A percentile compares a stretch with the other conserved stretches of the same genome.
phyloP scores from a whole-genome alignment of 2,329 filamentous ascomycete species.

The Pseudomassariella vexata region DNA sequence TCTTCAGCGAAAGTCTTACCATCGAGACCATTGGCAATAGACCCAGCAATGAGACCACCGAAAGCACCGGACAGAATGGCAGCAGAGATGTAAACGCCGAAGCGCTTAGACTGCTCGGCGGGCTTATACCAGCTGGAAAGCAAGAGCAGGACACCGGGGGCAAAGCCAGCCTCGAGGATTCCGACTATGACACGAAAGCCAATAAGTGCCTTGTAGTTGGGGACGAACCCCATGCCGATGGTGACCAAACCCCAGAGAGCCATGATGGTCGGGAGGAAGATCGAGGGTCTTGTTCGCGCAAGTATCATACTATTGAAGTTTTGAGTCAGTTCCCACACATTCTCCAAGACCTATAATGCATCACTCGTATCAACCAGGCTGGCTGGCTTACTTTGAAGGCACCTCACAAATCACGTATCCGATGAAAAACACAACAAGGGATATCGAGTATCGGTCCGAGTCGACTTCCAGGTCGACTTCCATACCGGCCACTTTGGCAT shows the following conservation, averaged over 20 bases:
- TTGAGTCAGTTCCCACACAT: background rate
- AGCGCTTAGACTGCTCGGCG: conserved; percentile 24
- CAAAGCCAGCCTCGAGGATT: conserved; percentile 53
- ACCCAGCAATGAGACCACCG: conserved; percentile 55
- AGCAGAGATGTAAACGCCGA: conserved; percentile 65
- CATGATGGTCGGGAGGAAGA: conserved; percentile 65
- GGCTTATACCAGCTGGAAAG: conserved; percentile 61
- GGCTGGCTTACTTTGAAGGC: conserved; percentile 44
- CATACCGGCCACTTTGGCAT: conserved; percentile 50
- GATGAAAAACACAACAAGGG: conserved; percentile 60
- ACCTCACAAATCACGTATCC: conserved; percentile 62
- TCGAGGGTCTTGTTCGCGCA: conserved; percentile 54
- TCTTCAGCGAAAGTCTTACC: conserved; percentile 19
- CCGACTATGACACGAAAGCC: conserved; percentile 43
- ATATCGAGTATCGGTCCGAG: conserved; percentile 53
- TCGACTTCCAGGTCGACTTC: conserved; percentile 45
- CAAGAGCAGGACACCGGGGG: conserved; percentile 54
- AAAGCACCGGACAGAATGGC: conserved; percentile 65
- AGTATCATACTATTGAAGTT: conserved; percentile 41
- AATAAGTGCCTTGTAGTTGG: conserved; percentile 19
- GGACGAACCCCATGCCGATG: conserved; percentile 22
- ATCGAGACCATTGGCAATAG: conserved; percentile 49
- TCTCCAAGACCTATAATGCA: too few relatives aligned
- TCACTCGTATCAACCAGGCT: too few relatives aligned
- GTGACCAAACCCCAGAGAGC: conserved; percentile 32